Percentiles rank a stretch among this genome's conserved stretches.
Conservation (phyloP, 2,329 filamentous ascomycete genomes). For the Stagonosporopsis tanaceti region DNA sequence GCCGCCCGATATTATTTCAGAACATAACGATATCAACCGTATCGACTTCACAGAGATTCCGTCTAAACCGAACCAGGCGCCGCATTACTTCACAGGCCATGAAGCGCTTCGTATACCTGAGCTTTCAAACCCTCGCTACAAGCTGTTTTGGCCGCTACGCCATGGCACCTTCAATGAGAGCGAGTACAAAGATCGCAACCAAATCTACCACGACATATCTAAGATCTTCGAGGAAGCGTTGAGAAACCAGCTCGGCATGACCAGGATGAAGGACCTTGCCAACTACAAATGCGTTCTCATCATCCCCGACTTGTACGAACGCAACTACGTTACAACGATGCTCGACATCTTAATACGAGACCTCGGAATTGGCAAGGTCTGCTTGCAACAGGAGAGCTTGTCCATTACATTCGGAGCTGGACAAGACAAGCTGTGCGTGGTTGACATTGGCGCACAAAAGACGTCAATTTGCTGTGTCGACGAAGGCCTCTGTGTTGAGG, state of each 20-base stretch:
- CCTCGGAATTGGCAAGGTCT: conserved; percentile 87
- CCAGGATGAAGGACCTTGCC: conserved; percentile 79
- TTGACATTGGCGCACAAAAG: conserved; percentile 96
- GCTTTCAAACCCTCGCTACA: conserved; percentile 86
- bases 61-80: conserved; percentile 65
- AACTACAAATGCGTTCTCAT: conserved; percentile 97
- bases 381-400: conserved; percentile 95
- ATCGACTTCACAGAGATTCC: conserved; percentile 94
- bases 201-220: conserved; percentile 86
- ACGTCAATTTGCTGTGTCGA: conserved; percentile 97
- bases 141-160: conserved; percentile 89
- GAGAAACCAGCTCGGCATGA: conserved; percentile 81
- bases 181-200: conserved; percentile 81
- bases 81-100: conserved; percentile 80
- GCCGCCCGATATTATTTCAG: conserved; percentile 84
- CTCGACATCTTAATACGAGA: conserved; percentile 86
- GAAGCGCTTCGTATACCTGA: conserved; percentile 88
- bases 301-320: conserved; percentile 96
- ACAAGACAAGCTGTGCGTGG: conserved; percentile 91
- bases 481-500: conserved; percentile 92
- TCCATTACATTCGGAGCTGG: conserved; percentile 95
- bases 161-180: conserved; percentile 89
- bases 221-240: conserved; percentile 87
- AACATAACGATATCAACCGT: conserved; percentile 92
- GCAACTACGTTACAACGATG: conserved; percentile 84